phyloP scores from a whole-genome alignment of 2,329 filamentous ascomycete species.

The Colletotrichum zoysiae region DNA sequence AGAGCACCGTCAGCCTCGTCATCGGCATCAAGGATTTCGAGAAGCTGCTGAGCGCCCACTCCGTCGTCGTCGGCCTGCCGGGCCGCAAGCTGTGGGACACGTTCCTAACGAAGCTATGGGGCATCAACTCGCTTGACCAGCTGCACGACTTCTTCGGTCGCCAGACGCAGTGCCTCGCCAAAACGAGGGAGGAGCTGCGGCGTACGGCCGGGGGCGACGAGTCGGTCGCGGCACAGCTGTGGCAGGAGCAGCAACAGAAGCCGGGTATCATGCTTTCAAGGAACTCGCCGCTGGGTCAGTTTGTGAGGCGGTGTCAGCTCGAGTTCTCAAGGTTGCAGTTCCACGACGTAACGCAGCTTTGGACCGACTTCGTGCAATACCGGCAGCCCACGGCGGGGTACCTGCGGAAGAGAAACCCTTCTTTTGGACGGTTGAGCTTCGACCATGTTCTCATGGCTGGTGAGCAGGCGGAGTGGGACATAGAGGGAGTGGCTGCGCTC shows the following conservation, averaged over 20 bases:
- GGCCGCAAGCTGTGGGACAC: constrained; percentile 89
- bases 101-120: constrained; percentile 86
- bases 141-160: constrained; percentile 81
- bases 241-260: constrained; percentile 46
- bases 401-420: constrained; percentile 72
- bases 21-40: constrained; percentile 71
- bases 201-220: constrained; percentile 64
- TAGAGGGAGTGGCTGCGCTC: constrained; percentile 58
- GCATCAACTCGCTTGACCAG: constrained; percentile 83
- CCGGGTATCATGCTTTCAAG: constrained; percentile 73
- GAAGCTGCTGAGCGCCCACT: constrained; percentile 64
- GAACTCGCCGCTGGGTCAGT: constrained; percentile 84
- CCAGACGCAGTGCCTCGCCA: constrained; percentile 69
- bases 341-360: constrained; percentile 80
- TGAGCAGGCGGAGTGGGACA: constrained; percentile 63
- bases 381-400: constrained; percentile 78
- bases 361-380: constrained; percentile 86
- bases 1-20: constrained; percentile 64
- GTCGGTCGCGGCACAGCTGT: constrained; percentile 47
- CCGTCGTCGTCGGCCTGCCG: constrained; percentile 70
- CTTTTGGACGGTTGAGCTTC: constrained; percentile 68
- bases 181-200: constrained; percentile 71
- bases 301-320: constrained; percentile 80
- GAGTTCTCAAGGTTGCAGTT: constrained; percentile 88
- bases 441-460: constrained; percentile 67